Evolutionary conservation across 2,329 filamentous ascomycete species (phyloP).

Genomic region (Helotiales sp.): DNA sequence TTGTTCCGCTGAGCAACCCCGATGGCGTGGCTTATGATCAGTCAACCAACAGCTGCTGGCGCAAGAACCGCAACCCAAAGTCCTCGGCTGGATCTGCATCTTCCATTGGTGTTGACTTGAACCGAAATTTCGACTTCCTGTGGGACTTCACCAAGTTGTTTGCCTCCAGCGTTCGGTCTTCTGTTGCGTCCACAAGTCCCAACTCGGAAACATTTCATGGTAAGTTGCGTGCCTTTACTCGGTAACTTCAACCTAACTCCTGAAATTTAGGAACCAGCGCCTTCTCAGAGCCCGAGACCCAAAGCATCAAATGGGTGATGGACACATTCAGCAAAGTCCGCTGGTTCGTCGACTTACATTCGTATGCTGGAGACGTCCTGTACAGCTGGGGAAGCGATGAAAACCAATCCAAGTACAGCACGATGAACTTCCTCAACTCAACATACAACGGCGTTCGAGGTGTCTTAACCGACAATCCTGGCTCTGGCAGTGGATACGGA

Average conservation of each 20-base stretch:
- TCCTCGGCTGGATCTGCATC: constrained; percentile 38
- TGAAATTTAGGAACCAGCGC: constrained; percentile 49
- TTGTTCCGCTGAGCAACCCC: constrained; percentile 58
- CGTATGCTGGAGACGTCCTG: constrained; percentile 55
- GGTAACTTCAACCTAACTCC: constrained; percentile 12
- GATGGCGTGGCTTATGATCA: constrained; percentile 59
- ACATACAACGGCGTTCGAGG: constrained; percentile 58
- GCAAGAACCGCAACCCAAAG: constrained; percentile 59
- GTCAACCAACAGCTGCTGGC: constrained; percentile 55
- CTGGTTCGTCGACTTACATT: constrained; percentile 66
- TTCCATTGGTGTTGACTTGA: constrained; percentile 56
- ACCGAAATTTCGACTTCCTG: constrained; percentile 62
- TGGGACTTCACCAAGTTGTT: constrained; percentile 57
- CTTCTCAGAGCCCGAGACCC: constrained; percentile 61
- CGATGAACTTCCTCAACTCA: constrained; percentile 58
- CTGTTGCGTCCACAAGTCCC: constrained; percentile 51
- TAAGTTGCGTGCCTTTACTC: constrained; percentile 5
- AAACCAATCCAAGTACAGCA: constrained; percentile 51
- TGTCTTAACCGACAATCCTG: constrained; percentile 47
- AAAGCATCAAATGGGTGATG: constrained; percentile 58
- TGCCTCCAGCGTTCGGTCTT: constrained; percentile 45
- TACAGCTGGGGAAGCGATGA: constrained; percentile 64
- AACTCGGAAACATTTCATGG: constrained; percentile 40
- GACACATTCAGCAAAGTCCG: constrained; percentile 54
- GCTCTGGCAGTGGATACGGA: constrained; percentile 46